Conservation (phyloP, 169 alveolate species). For the Plasmodium gallinaceum region DNA sequence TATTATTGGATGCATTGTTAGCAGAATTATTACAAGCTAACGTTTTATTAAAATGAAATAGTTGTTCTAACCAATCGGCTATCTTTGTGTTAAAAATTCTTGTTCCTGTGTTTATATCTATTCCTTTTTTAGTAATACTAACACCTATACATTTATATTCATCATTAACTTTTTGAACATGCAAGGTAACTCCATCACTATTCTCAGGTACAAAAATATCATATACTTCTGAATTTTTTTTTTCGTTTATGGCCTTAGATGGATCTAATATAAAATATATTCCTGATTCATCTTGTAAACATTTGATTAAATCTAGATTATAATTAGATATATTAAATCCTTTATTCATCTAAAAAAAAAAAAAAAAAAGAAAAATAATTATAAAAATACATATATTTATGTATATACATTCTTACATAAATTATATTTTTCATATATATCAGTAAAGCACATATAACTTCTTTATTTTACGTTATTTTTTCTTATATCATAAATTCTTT, state of each 20-base stretch:
- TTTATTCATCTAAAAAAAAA: slow-evolving; percentile 43
- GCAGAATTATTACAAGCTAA: slow-evolving; percentile 6
- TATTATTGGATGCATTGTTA: neutral
- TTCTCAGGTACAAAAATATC: slow-evolving; percentile 73
- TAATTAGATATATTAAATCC: slow-evolving; percentile 55
- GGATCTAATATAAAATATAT: slow-evolving; percentile 74
- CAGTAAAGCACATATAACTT: no score
- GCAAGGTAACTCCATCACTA: slow-evolving; percentile 65
- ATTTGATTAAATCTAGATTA: slow-evolving; percentile 65
- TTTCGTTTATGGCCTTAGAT: slow-evolving; percentile 47
- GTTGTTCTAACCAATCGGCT: slow-evolving; percentile 75
- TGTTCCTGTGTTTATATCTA: slow-evolving; percentile 66
- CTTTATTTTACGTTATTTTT: no score
- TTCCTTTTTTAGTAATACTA: slow-evolving; percentile 63
- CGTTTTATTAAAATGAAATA: slow-evolving; percentile 41
- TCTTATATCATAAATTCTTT: no score
- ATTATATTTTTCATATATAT: neutral
- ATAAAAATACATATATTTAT: neutral
- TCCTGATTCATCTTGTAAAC: slow-evolving; percentile 73
- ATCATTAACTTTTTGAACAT: slow-evolving; percentile 71
- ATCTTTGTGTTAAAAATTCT: slow-evolving; percentile 67
- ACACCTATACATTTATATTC: slow-evolving; percentile 77
- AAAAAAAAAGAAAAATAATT: neutral
- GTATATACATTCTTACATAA: neutral
- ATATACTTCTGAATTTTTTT: slow-evolving; percentile 58